phyloP scores from a whole-genome alignment of 768 basidiomycete genomes.

The Podaxis pistillaris region DNA sequence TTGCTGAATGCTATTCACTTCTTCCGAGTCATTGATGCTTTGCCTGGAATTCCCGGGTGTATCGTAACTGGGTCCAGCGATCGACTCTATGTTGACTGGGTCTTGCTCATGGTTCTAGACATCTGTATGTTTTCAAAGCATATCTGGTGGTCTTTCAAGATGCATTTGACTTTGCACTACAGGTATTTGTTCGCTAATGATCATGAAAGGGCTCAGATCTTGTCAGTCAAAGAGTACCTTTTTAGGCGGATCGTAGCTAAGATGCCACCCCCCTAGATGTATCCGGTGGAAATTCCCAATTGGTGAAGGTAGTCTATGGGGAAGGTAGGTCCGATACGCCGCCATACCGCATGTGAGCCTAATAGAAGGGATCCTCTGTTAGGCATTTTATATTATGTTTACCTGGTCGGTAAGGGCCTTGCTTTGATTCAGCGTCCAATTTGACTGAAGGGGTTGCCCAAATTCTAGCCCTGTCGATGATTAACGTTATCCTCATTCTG shows the following conservation, averaged over 20 bases:
- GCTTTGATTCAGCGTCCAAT: neutral
- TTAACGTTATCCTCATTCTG: neutral
- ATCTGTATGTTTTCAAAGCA: neutral
- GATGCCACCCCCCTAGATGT: neutral
- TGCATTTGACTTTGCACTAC: neutral
- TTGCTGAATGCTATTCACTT: neutral
- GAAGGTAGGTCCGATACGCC: slow-evolving; percentile 1
- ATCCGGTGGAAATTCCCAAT: slow-evolving; percentile 8
- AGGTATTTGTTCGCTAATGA: slow-evolving; percentile 10
- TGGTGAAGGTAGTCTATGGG: slow-evolving; percentile 11
- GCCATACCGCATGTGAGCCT: too few relatives aligned
- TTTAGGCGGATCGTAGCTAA: neutral
- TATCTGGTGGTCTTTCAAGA: neutral
- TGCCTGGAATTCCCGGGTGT: slow-evolving; percentile 3
- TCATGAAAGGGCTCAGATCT: slow-evolving; percentile 6
- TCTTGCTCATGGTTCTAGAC: slow-evolving; percentile 11
- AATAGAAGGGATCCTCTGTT: neutral
- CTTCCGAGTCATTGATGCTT: neutral
- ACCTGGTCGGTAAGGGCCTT: slow-evolving; percentile 11
- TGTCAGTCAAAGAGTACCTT: neutral
- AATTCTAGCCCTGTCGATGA: neutral
- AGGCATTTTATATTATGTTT: slow-evolving; percentile 13
- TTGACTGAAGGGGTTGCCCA: neutral
- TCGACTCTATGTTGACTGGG: slow-evolving; percentile 9
- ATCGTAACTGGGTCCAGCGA: slow-evolving; percentile 1